Base-by-base conservation (phyloP, 192 early-diverging fungal species). In the Backusella westeae region DNA sequence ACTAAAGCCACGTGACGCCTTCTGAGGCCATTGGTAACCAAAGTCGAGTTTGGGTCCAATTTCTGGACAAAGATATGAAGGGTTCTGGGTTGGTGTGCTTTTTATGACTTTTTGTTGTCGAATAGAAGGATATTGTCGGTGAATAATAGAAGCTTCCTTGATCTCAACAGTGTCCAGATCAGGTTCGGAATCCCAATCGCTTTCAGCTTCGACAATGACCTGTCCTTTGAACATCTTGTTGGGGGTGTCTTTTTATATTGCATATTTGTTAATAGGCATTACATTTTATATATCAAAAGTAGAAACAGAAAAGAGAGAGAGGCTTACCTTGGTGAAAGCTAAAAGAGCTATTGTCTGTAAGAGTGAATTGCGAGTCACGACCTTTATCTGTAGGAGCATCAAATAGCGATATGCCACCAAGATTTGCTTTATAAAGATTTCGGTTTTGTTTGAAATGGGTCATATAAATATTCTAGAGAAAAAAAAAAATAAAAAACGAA, bases 121-220 rank as follows among this genome's bases (percentile, higher is more conserved):
- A 34, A 71, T 29, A 71, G 32, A 44, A 3, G 74, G 74, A 10
- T 52, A 32, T 21, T 32, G 42, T 19, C 71, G 32, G 23, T 56
- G 72, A 59, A 77, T 38, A 19, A 71, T 44, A 66, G 68, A 49
- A 19, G 77, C 77, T 69, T 67, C 39, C 26, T 73, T 59, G 17
- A 74, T 38, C 34, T 41, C 35, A 8, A 35, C 77, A 35, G 34
- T 52, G 9, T 78, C 77, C 1, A 78, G 26, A 44, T 72, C 71
- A 26, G 65, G 29, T 17, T 78, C 77, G 14, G 75, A 68, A 65
- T 77, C 76, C 69, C 34, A 77, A 72, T 77, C 76, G 34, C 34
- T 59, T 44, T 72, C 70, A 38, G 17, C 9, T 12, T 72, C 70
- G 6, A 35, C 15, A 21, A 63, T 34, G 72, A 74, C n/a, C 63